These are phyloP conservation scores for Canavalia gladiata DNA, from an alignment of 306 rosid genomes.

Conservation along the genomic window DNA sequence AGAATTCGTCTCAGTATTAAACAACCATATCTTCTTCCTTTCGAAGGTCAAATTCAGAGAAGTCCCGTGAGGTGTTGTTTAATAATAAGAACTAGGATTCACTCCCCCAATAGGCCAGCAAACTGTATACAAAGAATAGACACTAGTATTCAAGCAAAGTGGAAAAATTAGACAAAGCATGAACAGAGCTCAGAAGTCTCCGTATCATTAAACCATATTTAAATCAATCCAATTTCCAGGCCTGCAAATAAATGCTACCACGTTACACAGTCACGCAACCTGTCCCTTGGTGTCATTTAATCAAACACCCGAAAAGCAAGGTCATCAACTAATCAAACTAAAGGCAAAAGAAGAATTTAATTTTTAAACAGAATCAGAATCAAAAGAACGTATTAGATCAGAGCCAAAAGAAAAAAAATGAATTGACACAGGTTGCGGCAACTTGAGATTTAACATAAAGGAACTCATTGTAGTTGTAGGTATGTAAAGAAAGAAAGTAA, in stretches of 20 bases:
- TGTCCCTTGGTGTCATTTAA: constrained; percentile 14
- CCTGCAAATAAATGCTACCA: too few species aligned
- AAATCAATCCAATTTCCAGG: too few species aligned
- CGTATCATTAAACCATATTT: background rate
- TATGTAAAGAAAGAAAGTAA: background rate
- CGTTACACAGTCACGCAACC: background rate
- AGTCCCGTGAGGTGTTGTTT: background rate
- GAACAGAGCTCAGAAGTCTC: background rate
- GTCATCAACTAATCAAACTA: background rate
- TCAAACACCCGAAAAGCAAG: constrained; percentile 8
- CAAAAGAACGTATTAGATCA: background rate
- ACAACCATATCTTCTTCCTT: background rate
- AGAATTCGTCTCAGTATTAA: background rate
- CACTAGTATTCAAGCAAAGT: background rate
- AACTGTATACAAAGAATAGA: background rate
- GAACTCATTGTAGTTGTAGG: background rate
- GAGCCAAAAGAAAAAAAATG: background rate
- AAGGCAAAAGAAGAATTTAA: background rate
- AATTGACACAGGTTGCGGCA: background rate
- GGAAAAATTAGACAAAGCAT: background rate
- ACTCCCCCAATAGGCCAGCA: background rate
- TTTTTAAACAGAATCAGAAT: background rate
- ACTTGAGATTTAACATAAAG: background rate
- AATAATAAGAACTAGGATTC: background rate
- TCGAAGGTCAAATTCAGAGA: background rate